Evolutionary conservation across 2,329 filamentous ascomycete genomes (phyloP).

Genomic region (Cladosporium velox): DNA sequence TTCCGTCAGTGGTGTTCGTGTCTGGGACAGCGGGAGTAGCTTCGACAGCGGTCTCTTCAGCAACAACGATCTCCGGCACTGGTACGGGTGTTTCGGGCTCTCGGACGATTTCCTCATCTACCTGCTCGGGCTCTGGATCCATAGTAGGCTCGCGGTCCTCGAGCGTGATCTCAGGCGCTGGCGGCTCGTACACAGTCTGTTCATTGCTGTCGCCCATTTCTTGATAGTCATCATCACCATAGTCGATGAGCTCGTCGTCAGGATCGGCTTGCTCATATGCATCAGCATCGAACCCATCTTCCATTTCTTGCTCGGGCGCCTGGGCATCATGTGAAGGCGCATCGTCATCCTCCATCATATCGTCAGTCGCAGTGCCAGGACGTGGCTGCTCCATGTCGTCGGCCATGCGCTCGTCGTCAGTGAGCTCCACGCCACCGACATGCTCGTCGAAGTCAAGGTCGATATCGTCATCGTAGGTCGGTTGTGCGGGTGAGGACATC

Average conservation of each 20-base stretch:
- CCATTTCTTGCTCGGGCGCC: constrained; percentile 36
- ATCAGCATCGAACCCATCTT: constrained; percentile 30
- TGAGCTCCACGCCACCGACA: constrained; percentile 28
- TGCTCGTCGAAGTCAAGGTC: constrained; percentile 61
- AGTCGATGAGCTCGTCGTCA: constrained; percentile 43
- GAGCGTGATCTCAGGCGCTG: constrained; percentile 11
- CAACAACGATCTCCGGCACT: constrained; percentile 13
- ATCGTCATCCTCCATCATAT: constrained; percentile 38
- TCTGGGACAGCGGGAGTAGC: background rate
- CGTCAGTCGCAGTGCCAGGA: constrained; percentile 40
- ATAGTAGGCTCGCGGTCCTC: constrained; percentile 1
- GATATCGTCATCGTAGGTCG: constrained; percentile 47
- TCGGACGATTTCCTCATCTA: constrained; percentile 26
- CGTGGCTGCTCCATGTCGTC: constrained; percentile 53
- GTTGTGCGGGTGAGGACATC: constrained; percentile 51
- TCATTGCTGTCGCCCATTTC: constrained; percentile 22
- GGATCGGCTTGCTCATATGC: constrained; percentile 21
- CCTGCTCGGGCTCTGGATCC: constrained; percentile 1
- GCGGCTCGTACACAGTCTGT: constrained; percentile 1
- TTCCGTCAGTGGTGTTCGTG: background rate
- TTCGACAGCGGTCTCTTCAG: background rate
- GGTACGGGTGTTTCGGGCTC: constrained; percentile 22
- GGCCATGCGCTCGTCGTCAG: constrained; percentile 59
- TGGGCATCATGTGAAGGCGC: constrained; percentile 34
- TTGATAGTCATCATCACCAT: constrained; percentile 35